Conservation (phyloP, 768 basidiomycete genomes). For the Termitomyces heimii region DNA sequence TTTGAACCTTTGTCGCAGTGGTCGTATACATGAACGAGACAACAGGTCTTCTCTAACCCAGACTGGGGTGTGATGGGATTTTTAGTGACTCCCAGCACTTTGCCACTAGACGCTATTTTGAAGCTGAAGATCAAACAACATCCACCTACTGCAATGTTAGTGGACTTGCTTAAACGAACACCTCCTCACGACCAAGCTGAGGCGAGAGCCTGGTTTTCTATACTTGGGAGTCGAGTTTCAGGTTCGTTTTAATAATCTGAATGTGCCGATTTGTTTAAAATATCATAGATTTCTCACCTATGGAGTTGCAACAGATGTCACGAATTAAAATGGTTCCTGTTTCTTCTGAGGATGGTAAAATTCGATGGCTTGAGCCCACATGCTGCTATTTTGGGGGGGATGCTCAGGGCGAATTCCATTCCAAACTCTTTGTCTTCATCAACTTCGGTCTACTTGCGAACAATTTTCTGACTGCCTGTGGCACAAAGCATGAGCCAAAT, state of each 20-base stretch:
- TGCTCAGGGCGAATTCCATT: slow-evolving; percentile 56
- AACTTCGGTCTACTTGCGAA: slow-evolving; percentile 84
- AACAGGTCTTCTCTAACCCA: slow-evolving; percentile 62
- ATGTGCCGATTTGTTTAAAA: not conserved
- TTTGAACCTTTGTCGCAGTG: not conserved
- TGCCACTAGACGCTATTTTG: slow-evolving; percentile 42
- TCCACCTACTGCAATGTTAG: slow-evolving; percentile 57
- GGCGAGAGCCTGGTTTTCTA: slow-evolving; percentile 63
- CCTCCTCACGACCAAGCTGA: slow-evolving; percentile 49
- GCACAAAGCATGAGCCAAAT: slow-evolving; percentile 83
- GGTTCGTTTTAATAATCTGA: slow-evolving; percentile 32
- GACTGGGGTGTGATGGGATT: slow-evolving; percentile 79
- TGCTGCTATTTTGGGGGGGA: slow-evolving; percentile 66
- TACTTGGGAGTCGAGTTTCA: slow-evolving; percentile 56
- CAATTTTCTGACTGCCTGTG: slow-evolving; percentile 79
- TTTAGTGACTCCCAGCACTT: slow-evolving; percentile 48
- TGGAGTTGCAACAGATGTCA: slow-evolving; percentile 54
- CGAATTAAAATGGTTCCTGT: slow-evolving; percentile 64
- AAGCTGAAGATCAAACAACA: slow-evolving; percentile 69
- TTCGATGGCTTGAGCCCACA: slow-evolving; percentile 47
- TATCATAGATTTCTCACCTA: slow-evolving; percentile 47
- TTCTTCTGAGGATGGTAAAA: slow-evolving; percentile 22
- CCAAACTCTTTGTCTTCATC: slow-evolving; percentile 81
- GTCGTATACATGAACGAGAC: not conserved
- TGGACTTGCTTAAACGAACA: slow-evolving; percentile 51